Evolutionary conservation across 495 filamentous ascomycete species (phyloP).

Genomic region (Pyrenula aspistea): DNA sequence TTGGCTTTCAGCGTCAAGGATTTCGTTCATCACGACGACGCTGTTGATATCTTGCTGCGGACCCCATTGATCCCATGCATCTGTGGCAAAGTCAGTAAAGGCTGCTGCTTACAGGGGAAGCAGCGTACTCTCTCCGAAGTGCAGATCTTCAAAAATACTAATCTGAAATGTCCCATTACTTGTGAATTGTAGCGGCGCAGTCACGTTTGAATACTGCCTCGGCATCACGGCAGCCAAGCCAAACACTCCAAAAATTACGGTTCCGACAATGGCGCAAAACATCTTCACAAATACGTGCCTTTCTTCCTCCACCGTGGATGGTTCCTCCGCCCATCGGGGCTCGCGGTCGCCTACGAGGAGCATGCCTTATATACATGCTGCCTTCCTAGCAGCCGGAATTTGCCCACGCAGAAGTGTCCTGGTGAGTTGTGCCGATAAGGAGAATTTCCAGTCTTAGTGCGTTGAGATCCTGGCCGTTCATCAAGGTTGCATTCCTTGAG

Average conservation of each 20-base stretch:
- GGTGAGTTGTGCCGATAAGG: no score
- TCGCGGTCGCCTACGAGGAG: not conserved
- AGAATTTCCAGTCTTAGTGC: no score
- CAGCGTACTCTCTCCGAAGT: conserved; percentile 50
- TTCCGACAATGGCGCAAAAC: not conserved
- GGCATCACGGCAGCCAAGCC: not conserved
- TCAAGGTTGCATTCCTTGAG: no score
- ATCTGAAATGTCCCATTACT: conserved; percentile 32
- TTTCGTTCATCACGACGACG: conserved; percentile 41
- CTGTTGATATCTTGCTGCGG: conserved; percentile 48
- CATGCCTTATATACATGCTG: not conserved
- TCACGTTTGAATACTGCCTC: not conserved
- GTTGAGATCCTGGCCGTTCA: no score
- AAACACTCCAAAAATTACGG: not conserved
- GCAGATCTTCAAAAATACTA: conserved; percentile 53
- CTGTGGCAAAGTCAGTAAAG: not conserved
- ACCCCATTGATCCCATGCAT: conserved; percentile 25
- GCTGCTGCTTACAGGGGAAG: not conserved
- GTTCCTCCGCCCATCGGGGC: not conserved
- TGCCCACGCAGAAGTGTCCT: no score
- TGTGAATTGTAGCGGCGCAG: conserved; percentile 11
- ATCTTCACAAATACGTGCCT: not conserved
- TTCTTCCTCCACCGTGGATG: not conserved
- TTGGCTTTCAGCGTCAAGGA: conserved; percentile 43
- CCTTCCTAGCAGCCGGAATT: no score